Evolutionary conservation across 805 yeast species (phyloP).

Genomic region (Kodamaea sagamina): DNA sequence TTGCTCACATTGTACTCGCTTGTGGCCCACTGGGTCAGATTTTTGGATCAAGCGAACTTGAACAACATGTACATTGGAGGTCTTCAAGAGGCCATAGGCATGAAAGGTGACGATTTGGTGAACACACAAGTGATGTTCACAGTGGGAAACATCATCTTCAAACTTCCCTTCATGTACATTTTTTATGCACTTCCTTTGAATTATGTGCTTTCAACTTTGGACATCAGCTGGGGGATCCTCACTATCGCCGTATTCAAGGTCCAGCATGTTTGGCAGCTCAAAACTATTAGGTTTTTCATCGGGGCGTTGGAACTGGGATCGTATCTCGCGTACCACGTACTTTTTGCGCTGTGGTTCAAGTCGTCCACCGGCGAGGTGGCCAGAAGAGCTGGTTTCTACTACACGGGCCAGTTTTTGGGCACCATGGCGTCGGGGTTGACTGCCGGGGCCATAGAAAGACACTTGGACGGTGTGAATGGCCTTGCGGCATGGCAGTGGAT

Average conservation of each 20-base stretch:
- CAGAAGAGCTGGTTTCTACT: slow-evolving; percentile 63
- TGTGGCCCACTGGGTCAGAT: slow-evolving; percentile 63
- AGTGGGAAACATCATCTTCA: slow-evolving; percentile 61
- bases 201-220: slow-evolving; percentile 54
- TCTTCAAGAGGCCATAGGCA: slow-evolving; percentile 54
- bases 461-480: slow-evolving; percentile 53
- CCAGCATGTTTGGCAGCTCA: slow-evolving; percentile 50
- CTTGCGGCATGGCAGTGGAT: slow-evolving; percentile 74
- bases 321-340: slow-evolving; percentile 37
- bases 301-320: slow-evolving; percentile 70
- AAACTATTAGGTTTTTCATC: slow-evolving; percentile 64
- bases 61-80: slow-evolving; percentile 69
- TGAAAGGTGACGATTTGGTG: slow-evolving; percentile 64
- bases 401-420: slow-evolving; percentile 65
- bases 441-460: slow-evolving; percentile 55
- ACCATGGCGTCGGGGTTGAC: slow-evolving; percentile 61
- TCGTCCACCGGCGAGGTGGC: slow-evolving; percentile 48
- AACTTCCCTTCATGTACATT: slow-evolving; percentile 61
- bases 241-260: slow-evolving; percentile 58
- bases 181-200: slow-evolving; percentile 58
- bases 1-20: slow-evolving; percentile 35
- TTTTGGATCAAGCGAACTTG: slow-evolving; percentile 60
- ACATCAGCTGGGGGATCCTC: slow-evolving; percentile 67
- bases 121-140: slow-evolving; percentile 59
- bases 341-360: slow-evolving; percentile 31